phyloP scores from a whole-genome alignment of 2,329 filamentous ascomycete species.

The Sphaerostilbella broomeana region DNA sequence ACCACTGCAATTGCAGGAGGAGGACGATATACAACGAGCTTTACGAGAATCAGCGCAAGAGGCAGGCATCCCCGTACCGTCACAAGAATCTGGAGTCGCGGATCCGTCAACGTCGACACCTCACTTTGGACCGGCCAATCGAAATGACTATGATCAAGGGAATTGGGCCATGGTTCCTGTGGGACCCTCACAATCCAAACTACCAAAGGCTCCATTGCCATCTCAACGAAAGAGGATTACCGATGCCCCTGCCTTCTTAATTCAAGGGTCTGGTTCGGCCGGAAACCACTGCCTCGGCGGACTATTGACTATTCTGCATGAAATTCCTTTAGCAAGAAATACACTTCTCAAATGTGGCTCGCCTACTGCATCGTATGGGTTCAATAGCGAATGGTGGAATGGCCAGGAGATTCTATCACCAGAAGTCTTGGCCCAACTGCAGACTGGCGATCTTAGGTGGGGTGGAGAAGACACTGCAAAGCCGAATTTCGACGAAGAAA shows the following conservation, averaged over 20 bases:
- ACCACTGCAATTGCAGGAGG: conserved; percentile 38
- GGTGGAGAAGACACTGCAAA: conserved; percentile 23
- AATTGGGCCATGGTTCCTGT: conserved; percentile 55
- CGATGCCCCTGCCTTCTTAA: conserved; percentile 46
- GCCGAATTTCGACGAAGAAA: conserved; percentile 43
- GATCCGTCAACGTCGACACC: conserved; percentile 33
- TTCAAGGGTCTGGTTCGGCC: conserved; percentile 27
- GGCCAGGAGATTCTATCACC: conserved; percentile 44
- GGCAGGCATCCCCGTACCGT: conserved; percentile 36
- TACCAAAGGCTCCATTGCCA: conserved; percentile 24
- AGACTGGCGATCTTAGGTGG: conserved; percentile 25
- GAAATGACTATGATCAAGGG: conserved; percentile 46
- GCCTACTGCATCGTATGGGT: conserved; percentile 44
- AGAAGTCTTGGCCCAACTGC: conserved; percentile 30
- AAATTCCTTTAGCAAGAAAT: conserved; percentile 53
- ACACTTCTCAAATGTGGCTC: conserved; percentile 41
- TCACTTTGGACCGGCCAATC: conserved; percentile 54
- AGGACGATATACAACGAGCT: conserved; percentile 51
- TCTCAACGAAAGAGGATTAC: conserved; percentile 37
- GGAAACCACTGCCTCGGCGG: conserved; percentile 42
- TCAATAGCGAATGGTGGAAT: conserved; percentile 55
- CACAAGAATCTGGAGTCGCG: conserved; percentile 46
- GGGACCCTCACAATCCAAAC: conserved; percentile 21
- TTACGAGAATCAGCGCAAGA: conserved; percentile 49
- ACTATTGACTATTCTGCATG: conserved; percentile 52